Base-by-base conservation (phyloP, 2,329 filamentous ascomycete genomes). In the Aspergillus niger region DNA sequence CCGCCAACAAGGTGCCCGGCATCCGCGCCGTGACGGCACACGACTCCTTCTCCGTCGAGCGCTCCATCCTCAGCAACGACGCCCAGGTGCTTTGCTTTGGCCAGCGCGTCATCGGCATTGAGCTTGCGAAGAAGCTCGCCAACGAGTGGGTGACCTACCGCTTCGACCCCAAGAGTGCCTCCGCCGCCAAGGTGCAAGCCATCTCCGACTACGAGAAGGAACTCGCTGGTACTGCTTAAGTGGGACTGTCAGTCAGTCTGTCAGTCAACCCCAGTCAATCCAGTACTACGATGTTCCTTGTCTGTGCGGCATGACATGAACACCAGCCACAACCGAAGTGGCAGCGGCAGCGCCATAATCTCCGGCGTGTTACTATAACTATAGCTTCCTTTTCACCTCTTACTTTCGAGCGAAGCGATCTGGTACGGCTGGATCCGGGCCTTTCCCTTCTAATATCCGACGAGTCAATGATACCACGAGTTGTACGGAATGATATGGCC, bases 11-110 rank as follows among this genome's bases (percentile, higher is more conserved):
- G 77, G 87, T 96, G 65, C 89, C 87, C 59, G 91, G 91, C 5
- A 86, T 96, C 63, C 83, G 91, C 24, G 92, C 92, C n/a, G 92
- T 96, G 17, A 96, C 91, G 5, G 92, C 92, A 1, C 92, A 96
- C 75, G 92, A 96, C 74, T 89, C 87, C 66, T 96, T 93, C 81
- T 89, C 85, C 58, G 91, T 96, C 5, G 91, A 96, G 82, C 81
- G 91, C 53, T 87, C 89, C 20, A 85, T 96, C 10, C 78, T 94
- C 70, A 92, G 89, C 79, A 96, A 96, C 76, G 89, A 96, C 74
- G 91, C 91, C 3, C 91, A 96, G 78, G 91, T 96, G 32, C 79
- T 96, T 63, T 96, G 92, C 74, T 89, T 96, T 82, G 91, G 91
- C 0, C 89, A 96, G 83, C 81, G 91, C 22, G 91, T 96, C 0